Conservation (phyloP, 176 grass and related monocot species). For the Bromus sterilis region DNA sequence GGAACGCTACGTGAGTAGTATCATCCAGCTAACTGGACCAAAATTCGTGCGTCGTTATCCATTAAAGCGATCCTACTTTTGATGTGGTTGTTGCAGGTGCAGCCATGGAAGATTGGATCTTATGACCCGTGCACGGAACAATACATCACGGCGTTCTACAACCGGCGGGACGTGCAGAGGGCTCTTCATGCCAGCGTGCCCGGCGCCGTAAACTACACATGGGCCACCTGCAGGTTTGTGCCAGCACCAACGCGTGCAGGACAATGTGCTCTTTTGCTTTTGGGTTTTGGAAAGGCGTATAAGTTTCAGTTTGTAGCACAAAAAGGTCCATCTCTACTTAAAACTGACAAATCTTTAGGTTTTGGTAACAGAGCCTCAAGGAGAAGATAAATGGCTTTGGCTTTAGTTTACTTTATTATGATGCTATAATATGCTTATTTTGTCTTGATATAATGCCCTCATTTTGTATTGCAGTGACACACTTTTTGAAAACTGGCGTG, state of each 20-base stretch:
- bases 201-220: constrained; percentile 16
- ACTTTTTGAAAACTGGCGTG: constrained; percentile 37
- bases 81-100: neutral
- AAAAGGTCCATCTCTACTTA: neutral
- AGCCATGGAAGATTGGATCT: constrained; percentile 29
- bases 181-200: constrained; percentile 32
- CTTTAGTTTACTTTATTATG: neutral
- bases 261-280: neutral
- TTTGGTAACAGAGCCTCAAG: neutral
- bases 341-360: neutral
- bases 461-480: constrained; percentile 1
- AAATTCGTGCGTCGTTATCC: neutral
- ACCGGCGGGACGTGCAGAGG: constrained; percentile 25
- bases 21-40: too few relatives aligned
- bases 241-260: neutral
- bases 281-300: neutral
- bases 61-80: neutral
- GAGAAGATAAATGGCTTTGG: too few relatives aligned
- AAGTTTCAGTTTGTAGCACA: neutral
- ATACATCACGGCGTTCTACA: constrained; percentile 2
- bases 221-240: constrained; percentile 28
- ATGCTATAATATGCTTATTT: neutral
- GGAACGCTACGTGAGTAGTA: constrained; percentile 20
- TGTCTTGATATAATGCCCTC: neutral
- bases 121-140: constrained; percentile 26